Evolutionary conservation across 371 early-diverging fungal genomes (phyloP).

Genomic region (Actinomortierella ambigua): DNA sequence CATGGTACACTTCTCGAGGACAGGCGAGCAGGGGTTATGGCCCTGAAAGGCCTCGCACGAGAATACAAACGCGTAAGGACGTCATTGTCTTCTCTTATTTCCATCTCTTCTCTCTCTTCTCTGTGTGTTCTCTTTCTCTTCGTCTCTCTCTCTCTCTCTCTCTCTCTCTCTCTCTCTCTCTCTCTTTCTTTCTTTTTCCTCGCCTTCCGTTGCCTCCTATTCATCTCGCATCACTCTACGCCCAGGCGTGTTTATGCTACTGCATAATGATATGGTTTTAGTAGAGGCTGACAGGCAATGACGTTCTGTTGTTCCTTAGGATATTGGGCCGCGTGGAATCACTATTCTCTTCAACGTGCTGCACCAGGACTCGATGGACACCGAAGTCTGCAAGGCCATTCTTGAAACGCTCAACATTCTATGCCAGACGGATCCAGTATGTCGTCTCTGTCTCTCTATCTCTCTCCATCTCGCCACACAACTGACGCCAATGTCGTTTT

Average conservation of each 20-base stretch:
- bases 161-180: neutral
- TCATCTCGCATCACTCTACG: too few relatives aligned
- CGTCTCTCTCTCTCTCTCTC: too few relatives aligned
- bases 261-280: too few relatives aligned
- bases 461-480: too few relatives aligned
- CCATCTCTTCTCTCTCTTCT: too few relatives aligned
- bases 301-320: conserved; percentile 50
- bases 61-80: conserved; percentile 72
- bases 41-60: conserved; percentile 84
- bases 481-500: too few relatives aligned
- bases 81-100: neutral
- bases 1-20: conserved; percentile 90
- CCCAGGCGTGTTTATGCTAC: too few relatives aligned
- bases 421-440: conserved; percentile 62
- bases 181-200: neutral
- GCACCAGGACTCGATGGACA: conserved; percentile 79
- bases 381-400: conserved; percentile 80
- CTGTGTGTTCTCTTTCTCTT: neutral
- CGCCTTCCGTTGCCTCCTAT: too few relatives aligned
- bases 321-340: conserved; percentile 84
- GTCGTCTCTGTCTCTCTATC: neutral
- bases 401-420: conserved; percentile 85
- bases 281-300: too few relatives aligned
- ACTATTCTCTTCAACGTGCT: conserved; percentile 75
- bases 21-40: conserved; percentile 84